phyloP scores from a whole-genome alignment of 495 filamentous ascomycete species.

The Podospora conica region DNA sequence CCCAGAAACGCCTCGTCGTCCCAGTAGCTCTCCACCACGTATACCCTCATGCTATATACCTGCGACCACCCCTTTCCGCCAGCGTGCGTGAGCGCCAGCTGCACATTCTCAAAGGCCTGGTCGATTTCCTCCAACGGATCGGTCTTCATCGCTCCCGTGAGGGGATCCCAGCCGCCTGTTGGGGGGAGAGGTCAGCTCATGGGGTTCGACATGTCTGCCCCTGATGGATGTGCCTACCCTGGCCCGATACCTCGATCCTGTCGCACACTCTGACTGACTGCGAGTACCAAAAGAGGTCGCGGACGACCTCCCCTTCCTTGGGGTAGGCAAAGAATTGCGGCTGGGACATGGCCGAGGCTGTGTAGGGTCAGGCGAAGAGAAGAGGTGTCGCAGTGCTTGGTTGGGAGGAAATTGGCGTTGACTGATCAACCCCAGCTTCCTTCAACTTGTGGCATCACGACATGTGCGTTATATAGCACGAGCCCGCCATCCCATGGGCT shows the following conservation, averaged over 20 bases:
- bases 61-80: slow-evolving; percentile 13
- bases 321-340: slow-evolving; percentile 8
- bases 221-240: slow-evolving; percentile 45
- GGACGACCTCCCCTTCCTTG: not conserved
- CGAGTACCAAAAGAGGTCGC: slow-evolving; percentile 1
- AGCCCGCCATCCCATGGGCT: not conserved
- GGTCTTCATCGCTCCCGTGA: slow-evolving; percentile 4
- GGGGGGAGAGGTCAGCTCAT: not conserved
- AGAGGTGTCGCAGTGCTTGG: not conserved
- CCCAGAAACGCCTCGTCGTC: slow-evolving; percentile 9
- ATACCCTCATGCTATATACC: slow-evolving; percentile 10
- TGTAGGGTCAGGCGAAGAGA: not conserved
- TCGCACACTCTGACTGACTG: slow-evolving; percentile 6
- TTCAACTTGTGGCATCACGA: not conserved
- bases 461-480: not conserved
- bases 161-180: slow-evolving; percentile 15
- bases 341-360: not conserved
- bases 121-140: slow-evolving; percentile 11
- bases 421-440: not conserved
- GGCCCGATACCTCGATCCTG: slow-evolving; percentile 7
- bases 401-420: not conserved
- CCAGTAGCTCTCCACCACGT: slow-evolving; percentile 4
- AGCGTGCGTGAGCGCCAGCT: slow-evolving; percentile 10
- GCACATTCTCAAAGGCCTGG: slow-evolving; percentile 15
- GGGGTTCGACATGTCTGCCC: not conserved